These are phyloP conservation scores for Xylaria bambusicola DNA, from an alignment of 495 filamentous ascomycete genomes.

Conservation along the genomic window DNA sequence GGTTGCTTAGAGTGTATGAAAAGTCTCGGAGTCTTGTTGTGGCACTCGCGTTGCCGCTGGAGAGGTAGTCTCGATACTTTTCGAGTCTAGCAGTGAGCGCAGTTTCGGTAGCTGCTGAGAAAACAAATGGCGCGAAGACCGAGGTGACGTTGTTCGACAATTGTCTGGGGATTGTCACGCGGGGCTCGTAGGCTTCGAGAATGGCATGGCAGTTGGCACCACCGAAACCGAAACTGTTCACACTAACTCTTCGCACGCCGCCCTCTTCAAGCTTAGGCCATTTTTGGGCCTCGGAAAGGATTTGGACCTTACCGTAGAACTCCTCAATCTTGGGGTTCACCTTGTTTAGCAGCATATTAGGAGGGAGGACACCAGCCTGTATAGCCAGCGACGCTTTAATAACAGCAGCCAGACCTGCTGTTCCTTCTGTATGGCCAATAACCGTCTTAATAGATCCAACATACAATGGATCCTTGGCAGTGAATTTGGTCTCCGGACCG, in stretches of 20 bases:
- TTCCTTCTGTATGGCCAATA: slow-evolving; percentile 50
- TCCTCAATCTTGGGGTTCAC: slow-evolving; percentile 36
- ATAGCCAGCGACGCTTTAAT: slow-evolving; percentile 50
- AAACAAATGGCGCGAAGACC: neutral
- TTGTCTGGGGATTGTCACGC: neutral
- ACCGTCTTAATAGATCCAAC: slow-evolving; percentile 53
- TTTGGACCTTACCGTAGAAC: neutral
- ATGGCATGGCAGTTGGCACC: slow-evolving; percentile 35
- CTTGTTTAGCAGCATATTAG: slow-evolving; percentile 39
- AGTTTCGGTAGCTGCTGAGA: slow-evolving; percentile 5
- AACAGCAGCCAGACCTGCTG: slow-evolving; percentile 45
- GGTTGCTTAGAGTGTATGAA: neutral
- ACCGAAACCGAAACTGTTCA: slow-evolving; percentile 30
- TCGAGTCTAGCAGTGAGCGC: neutral
- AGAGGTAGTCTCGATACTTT: neutral
- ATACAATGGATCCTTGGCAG: slow-evolving; percentile 9
- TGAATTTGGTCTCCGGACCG: neutral
- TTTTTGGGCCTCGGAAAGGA: neutral
- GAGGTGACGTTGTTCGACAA: neutral
- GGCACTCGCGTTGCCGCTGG: neutral
- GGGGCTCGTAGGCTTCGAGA: slow-evolving; percentile 15
- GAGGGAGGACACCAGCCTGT: slow-evolving; percentile 37
- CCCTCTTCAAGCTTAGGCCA: slow-evolving; percentile 3
- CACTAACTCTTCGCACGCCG: neutral
- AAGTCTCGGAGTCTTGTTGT: neutral